Percentiles rank a stretch among this genome's conserved stretches.
Conservation (phyloP, 495 filamentous ascomycete genomes). For the Podospora bellae-mahoneyi region DNA sequence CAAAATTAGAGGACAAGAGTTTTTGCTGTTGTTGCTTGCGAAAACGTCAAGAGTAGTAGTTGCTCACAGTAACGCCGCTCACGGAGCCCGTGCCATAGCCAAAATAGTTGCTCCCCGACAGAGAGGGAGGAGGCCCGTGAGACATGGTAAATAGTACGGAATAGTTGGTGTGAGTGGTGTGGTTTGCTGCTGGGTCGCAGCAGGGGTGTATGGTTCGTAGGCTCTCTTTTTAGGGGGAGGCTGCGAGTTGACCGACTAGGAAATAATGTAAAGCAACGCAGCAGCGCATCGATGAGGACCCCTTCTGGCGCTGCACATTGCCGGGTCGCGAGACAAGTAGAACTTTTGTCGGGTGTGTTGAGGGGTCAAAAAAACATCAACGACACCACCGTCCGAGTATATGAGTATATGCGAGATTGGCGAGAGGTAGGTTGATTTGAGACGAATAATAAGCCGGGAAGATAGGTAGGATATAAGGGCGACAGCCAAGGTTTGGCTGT, state of each 20-base stretch:
- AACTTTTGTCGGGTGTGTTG: not conserved
- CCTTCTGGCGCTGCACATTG: conserved; percentile 9
- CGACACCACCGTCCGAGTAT: not conserved
- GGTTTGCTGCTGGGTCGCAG: not conserved
- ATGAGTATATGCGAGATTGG: not conserved
- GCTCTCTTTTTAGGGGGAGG: not conserved
- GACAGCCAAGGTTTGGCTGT: too few species aligned
- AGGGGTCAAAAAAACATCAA: not conserved
- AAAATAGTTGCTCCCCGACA: conserved; percentile 33
- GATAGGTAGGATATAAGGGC: not conserved
- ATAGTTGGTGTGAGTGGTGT: not conserved
- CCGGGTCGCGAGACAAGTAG: not conserved
- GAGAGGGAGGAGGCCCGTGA: conserved; percentile 30
- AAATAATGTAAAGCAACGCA: conserved; percentile 1
- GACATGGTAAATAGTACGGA: conserved; percentile 33
- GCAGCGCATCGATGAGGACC: not conserved
- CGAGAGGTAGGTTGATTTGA: not conserved
- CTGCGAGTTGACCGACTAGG: conserved; percentile 11
- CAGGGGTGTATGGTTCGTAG: not conserved
- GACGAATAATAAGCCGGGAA: not conserved
- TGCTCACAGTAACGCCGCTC: conserved; percentile 10
- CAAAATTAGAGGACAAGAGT: conserved; percentile 3
- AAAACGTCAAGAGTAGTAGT: conserved; percentile 11
- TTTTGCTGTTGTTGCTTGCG: not conserved
- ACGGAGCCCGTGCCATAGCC: conserved; percentile 25